Percentiles rank a stretch among this genome's conserved stretches.
These are phyloP conservation scores for Chaetothyriales sp. DNA, from an alignment of 2,329 filamentous ascomycete genomes.

Conservation along the genomic window DNA sequence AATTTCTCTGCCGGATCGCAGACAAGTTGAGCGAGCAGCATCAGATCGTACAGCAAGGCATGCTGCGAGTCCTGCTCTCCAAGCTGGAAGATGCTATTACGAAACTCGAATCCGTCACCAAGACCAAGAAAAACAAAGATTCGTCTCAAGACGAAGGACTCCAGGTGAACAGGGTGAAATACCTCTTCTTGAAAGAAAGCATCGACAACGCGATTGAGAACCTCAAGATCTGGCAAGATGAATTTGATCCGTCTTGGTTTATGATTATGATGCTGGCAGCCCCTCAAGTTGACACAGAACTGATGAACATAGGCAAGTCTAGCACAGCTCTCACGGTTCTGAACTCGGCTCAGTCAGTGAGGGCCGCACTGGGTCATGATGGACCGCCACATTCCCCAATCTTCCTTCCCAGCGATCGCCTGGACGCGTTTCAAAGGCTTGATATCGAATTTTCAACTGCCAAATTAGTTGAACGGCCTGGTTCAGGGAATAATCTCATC, in stretches of 20 bases:
- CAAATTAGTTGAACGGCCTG: slow-evolving; percentile 1
- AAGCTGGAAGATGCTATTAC: slow-evolving; percentile 7
- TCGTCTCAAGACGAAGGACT: not conserved
- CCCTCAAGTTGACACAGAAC: slow-evolving; percentile 17
- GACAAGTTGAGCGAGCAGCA: slow-evolving; percentile 12
- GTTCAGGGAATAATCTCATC: slow-evolving; percentile 1
- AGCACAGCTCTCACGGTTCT: slow-evolving; percentile 3
- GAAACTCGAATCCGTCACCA: slow-evolving; percentile 6
- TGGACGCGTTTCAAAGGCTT: not conserved
- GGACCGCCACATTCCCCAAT: not conserved
- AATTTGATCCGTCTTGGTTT: slow-evolving; percentile 24
- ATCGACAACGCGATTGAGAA: slow-evolving; percentile 20
- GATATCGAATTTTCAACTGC: slow-evolving; percentile 4
- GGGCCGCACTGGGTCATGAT: no score
- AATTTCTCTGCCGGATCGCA: slow-evolving; percentile 14
- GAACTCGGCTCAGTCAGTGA: not conserved
- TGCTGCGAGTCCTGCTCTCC: slow-evolving; percentile 10
- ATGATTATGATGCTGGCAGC: slow-evolving; percentile 19
- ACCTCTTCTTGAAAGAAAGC: slow-evolving; percentile 13
- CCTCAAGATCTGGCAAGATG: slow-evolving; percentile 21
- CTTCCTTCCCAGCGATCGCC: slow-evolving; percentile 6
- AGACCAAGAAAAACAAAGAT: slow-evolving; percentile 1
- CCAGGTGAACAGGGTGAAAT: slow-evolving; percentile 11
- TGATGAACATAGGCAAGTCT: slow-evolving; percentile 4
- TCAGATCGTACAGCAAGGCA: slow-evolving; percentile 12